Evolutionary conservation across 306 rosid species (phyloP), one percentile per base, ranked within the genome.

Genomic region (Chamaecrista fasciculata): DNA sequence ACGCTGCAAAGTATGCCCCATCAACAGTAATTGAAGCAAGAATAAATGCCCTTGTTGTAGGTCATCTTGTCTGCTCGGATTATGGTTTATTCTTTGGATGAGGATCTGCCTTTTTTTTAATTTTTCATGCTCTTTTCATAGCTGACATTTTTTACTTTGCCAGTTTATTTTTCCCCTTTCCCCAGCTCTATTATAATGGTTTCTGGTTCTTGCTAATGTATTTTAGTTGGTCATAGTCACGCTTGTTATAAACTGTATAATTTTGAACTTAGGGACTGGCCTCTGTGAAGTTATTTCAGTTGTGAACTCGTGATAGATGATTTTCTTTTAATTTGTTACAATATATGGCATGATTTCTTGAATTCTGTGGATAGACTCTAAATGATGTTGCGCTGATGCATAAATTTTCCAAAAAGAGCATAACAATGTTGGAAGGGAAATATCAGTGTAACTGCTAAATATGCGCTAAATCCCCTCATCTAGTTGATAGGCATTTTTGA

Each of bases 1-100:
- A 93, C 80, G 98, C 98, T 65, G 98, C 98, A 24, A 93, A 93
- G 76, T 93, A 93, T 82, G 98, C 98, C 65, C 98, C 96, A 24
- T 83, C 98, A 63, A 79, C 98, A n/a, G 97, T 93, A 66, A 93
- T 93, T 69, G 98, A 93, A 84, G 98, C 97, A 73, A 80, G 98
- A 82, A 93, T 86, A 79, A 95, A 93, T 76, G 98, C 98, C 72
- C 97, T 93, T 75, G 80, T 93, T 85, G 98, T 93, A 77, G 78
- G 97, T 73, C 72, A 65, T 85, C 84, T 78, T 74, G 39, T 77
- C 70, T 51, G 75, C 72, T 66, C 69, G 80, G 53, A 58, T 48
- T 62, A 29, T 43, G 51, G 26, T 34, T 60, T 36, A 18, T 18
- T 49, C 47, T 60, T 61, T 67, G 24, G 31, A 39, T 46, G 48